Evolutionary conservation across 306 rosid species (phyloP).

Genomic region (Pachyrhizus erosus): DNA sequence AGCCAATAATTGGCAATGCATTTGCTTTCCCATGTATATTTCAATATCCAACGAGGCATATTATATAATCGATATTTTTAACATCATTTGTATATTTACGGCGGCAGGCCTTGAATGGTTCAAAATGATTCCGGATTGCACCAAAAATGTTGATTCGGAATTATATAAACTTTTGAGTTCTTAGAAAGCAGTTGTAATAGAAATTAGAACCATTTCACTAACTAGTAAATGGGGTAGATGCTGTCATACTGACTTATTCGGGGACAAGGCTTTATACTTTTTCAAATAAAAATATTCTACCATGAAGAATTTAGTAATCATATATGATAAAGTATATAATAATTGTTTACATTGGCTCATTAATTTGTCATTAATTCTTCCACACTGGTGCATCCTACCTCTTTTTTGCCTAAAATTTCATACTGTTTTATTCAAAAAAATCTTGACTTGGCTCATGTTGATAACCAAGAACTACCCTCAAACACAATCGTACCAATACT

Average conservation of each 20-base stretch:
- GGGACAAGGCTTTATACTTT: neutral
- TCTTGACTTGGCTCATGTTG: neutral
- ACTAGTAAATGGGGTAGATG: neutral
- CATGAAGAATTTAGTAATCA: too few species aligned
- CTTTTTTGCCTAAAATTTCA: neutral
- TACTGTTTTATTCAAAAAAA: neutral
- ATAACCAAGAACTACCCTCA: neutral
- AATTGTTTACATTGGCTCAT: too few species aligned
- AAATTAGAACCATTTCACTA: neutral
- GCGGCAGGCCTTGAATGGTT: neutral
- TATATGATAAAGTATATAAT: too few species aligned
- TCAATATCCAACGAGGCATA: neutral
- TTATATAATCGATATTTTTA: neutral
- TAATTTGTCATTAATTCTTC: too few species aligned
- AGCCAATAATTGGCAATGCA: neutral
- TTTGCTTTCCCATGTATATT: neutral
- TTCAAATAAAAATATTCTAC: neutral
- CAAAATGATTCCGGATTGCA: neutral
- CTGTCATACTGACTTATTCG: neutral
- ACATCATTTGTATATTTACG: neutral
- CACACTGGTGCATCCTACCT: too few species aligned
- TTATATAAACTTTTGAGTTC: neutral
- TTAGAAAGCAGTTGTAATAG: neutral
- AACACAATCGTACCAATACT: neutral
- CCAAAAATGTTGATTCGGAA: neutral